Conservation (phyloP, 1,284 basidiomycete genomes). For the Malassezia sympodialis region DNA sequence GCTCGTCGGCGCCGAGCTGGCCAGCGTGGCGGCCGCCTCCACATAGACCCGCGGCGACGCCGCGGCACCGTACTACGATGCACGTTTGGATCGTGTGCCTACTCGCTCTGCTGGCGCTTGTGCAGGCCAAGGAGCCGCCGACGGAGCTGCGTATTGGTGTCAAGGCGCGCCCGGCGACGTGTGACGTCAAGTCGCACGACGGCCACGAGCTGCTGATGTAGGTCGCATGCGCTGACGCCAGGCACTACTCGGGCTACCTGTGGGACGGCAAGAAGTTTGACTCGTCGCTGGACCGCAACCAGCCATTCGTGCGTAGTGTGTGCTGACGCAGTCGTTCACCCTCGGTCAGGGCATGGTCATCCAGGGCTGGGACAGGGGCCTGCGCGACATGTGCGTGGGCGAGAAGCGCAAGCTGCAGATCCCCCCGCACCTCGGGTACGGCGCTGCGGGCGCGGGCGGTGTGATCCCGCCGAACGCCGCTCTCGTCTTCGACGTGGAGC, state of each 20-base stretch:
- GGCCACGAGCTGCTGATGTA: slow-evolving; percentile 61
- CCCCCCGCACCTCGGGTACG: slow-evolving; percentile 50
- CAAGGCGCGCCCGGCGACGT: slow-evolving; percentile 53
- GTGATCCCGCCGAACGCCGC: slow-evolving; percentile 73
- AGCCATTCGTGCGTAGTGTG: slow-evolving; percentile 53
- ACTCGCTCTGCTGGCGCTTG: background rate
- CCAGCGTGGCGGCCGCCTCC: slow-evolving; percentile 1
- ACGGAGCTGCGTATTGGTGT: slow-evolving; percentile 45
- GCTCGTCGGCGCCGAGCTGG: slow-evolving; percentile 9
- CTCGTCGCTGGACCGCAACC: slow-evolving; percentile 58
- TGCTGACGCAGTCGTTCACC: slow-evolving; percentile 21
- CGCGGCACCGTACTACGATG: background rate
- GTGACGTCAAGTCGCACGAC: slow-evolving; percentile 55
- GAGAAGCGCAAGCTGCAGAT: slow-evolving; percentile 72
- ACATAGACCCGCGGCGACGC: background rate
- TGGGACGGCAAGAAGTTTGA: slow-evolving; percentile 69
- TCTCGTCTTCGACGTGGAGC: slow-evolving; percentile 66
- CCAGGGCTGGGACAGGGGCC: slow-evolving; percentile 54
- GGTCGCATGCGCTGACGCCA: slow-evolving; percentile 4
- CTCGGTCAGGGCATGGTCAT: slow-evolving; percentile 70
- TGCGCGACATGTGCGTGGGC: slow-evolving; percentile 67
- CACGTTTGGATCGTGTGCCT: background rate
- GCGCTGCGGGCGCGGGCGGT: slow-evolving; percentile 62
- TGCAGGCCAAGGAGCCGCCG: slow-evolving; percentile 25
- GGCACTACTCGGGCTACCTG: slow-evolving; percentile 60